Conservation (phyloP, 108 stramenopile genomes). For the Skeletonema tropicum region DNA sequence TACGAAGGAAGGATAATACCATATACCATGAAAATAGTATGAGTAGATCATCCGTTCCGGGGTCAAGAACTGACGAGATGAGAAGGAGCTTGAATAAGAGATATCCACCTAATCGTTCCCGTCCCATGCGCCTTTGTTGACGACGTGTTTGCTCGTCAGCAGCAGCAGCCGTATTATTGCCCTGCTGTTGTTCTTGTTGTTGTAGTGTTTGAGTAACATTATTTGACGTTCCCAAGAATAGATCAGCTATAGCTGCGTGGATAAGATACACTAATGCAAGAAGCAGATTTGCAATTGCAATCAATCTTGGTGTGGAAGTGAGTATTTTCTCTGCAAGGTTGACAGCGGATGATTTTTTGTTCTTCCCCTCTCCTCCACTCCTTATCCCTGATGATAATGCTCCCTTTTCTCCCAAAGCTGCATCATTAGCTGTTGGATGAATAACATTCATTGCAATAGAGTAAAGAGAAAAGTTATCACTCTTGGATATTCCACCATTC, state of each 20-base stretch:
- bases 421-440: not conserved
- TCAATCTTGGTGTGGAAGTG: constrained; percentile 68
- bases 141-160: constrained; percentile 7
- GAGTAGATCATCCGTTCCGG: constrained; percentile 71
- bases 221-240: constrained; percentile 57
- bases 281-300: constrained; percentile 75
- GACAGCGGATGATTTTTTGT: constrained; percentile 19
- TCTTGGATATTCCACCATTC: not conserved
- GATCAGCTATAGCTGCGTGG: constrained; percentile 70
- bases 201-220: not conserved
- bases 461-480: not conserved
- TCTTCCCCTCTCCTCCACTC: not conserved
- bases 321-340: constrained; percentile 65
- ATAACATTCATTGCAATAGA: not conserved
- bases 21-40: constrained; percentile 79
- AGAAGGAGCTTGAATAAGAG: constrained; percentile 79
- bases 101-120: constrained; percentile 70
- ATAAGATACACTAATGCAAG: constrained; percentile 63
- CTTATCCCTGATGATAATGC: not conserved
- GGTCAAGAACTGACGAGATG: constrained; percentile 67
- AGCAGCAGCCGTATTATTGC: no score
- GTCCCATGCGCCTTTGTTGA: constrained; percentile 37
- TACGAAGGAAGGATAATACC: constrained; percentile 63
- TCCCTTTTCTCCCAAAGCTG: not conserved
- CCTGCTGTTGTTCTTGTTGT: not conserved